phyloP scores from a whole-genome alignment of 345 rosid species.

The Iberis pinnata region DNA sequence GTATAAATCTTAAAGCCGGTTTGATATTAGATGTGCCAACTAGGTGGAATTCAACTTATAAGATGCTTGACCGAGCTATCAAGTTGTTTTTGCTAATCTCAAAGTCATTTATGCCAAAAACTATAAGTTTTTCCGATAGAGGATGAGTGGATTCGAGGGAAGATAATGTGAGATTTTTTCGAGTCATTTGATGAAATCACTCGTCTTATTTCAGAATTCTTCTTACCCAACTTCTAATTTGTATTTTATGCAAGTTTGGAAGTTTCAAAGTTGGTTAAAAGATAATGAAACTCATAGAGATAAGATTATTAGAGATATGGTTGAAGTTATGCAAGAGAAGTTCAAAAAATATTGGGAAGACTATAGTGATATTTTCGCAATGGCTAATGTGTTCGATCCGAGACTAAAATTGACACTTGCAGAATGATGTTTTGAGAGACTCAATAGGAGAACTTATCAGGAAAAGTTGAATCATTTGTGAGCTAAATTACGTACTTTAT shows the following conservation, averaged over 20 bases:
- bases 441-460: background rate
- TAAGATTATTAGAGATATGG: background rate
- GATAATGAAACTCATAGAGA: background rate
- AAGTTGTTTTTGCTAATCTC: background rate
- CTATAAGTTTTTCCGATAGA: background rate
- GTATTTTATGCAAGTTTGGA: background rate
- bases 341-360: background rate
- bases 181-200: background rate
- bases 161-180: background rate
- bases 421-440: background rate
- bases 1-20: background rate
- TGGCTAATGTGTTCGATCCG: background rate
- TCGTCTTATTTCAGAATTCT: background rate
- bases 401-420: background rate
- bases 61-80: background rate
- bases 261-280: background rate
- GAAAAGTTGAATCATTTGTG: background rate
- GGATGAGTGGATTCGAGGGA: no score
- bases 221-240: constrained; percentile 4
- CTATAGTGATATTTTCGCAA: constrained; percentile 1
- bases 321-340: background rate
- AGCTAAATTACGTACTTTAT: background rate
- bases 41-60: background rate
- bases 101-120: background rate
- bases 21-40: background rate